Evolutionary conservation across 176 grass and related monocot genomes (phyloP).

Genomic region (Typha latifolia): DNA sequence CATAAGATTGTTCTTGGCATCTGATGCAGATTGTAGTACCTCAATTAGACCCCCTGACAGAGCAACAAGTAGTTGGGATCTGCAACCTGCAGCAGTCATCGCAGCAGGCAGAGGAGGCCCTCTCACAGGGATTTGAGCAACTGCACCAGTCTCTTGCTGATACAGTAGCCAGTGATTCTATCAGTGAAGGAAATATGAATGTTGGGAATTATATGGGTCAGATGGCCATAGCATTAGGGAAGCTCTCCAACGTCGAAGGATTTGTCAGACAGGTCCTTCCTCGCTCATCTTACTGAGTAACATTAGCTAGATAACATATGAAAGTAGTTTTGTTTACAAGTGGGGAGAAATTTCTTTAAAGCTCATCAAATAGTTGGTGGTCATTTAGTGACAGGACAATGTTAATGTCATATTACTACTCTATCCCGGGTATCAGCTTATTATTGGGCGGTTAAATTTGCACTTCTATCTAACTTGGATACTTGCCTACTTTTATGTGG

Average conservation of each 20-base stretch:
- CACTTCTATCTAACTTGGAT: too few species aligned
- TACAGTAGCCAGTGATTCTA: slow-evolving; percentile 42
- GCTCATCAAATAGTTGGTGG: too few species aligned
- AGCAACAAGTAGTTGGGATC: slow-evolving; percentile 71
- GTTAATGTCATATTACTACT: too few species aligned
- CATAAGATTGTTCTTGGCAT: too few species aligned
- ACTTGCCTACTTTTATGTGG: too few species aligned
- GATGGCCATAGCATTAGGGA: slow-evolving; percentile 73
- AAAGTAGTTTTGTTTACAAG: too few species aligned
- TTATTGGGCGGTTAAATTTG: too few species aligned
- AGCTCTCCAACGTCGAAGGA: slow-evolving; percentile 72
- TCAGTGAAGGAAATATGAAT: slow-evolving; percentile 25
- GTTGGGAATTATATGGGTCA: slow-evolving; percentile 56
- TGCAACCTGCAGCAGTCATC: slow-evolving; percentile 67
- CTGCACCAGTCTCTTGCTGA: slow-evolving; percentile 62
- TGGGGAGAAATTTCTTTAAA: too few species aligned
- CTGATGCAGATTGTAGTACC: slow-evolving; percentile 47
- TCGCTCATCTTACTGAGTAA: too few species aligned
- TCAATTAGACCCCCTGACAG: slow-evolving; percentile 73
- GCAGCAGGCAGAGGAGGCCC: slow-evolving; percentile 92
- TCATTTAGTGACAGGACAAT: too few species aligned
- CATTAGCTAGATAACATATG: too few species aligned
- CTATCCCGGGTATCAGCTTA: too few species aligned
- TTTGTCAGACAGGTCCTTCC: slow-evolving; percentile 72
- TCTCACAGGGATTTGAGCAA: slow-evolving; percentile 75